Percentiles rank a stretch among this genome's conserved stretches.
Evolutionary conservation across 495 filamentous ascomycete species (phyloP).

Genomic region (Penicillium paxilli): DNA sequence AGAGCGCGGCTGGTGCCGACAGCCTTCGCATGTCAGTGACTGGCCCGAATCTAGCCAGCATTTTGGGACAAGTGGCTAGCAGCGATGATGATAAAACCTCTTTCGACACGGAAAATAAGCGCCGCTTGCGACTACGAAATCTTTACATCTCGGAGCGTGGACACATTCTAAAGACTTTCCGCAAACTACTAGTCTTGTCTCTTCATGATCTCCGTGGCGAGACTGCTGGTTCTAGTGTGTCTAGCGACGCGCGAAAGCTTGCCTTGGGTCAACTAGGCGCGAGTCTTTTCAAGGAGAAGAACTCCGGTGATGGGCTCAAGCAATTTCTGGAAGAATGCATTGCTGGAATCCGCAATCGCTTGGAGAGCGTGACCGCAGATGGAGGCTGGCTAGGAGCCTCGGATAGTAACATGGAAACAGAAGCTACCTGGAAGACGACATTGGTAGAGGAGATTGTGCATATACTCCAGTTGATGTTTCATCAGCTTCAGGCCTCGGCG

Average conservation of each 20-base stretch:
- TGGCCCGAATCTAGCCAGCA: slow-evolving; percentile 40
- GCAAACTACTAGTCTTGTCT: slow-evolving; percentile 45
- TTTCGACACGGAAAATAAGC: slow-evolving; percentile 57
- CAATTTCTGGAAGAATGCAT: slow-evolving; percentile 42
- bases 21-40: slow-evolving; percentile 53
- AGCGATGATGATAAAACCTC: slow-evolving; percentile 49
- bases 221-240: not conserved
- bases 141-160: slow-evolving; percentile 69
- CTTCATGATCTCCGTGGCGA: slow-evolving; percentile 22
- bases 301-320: slow-evolving; percentile 24
- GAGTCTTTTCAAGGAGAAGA: slow-evolving; percentile 32
- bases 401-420: slow-evolving; percentile 50
- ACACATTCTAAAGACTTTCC: slow-evolving; percentile 43
- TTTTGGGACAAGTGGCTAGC: slow-evolving; percentile 32
- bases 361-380: slow-evolving; percentile 46
- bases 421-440: slow-evolving; percentile 62
- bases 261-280: slow-evolving; percentile 31
- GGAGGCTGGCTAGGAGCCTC: slow-evolving; percentile 53
- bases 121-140: slow-evolving; percentile 62
- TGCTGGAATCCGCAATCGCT: slow-evolving; percentile 41
- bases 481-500: slow-evolving; percentile 58
- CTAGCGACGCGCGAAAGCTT: slow-evolving; percentile 13
- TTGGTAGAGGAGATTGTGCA: slow-evolving; percentile 68
- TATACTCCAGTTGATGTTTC: slow-evolving; percentile 71
- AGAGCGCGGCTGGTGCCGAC: slow-evolving; percentile 61